Base-by-base conservation (phyloP, 208 protist species). In the Leishmania braziliensis region DNA sequence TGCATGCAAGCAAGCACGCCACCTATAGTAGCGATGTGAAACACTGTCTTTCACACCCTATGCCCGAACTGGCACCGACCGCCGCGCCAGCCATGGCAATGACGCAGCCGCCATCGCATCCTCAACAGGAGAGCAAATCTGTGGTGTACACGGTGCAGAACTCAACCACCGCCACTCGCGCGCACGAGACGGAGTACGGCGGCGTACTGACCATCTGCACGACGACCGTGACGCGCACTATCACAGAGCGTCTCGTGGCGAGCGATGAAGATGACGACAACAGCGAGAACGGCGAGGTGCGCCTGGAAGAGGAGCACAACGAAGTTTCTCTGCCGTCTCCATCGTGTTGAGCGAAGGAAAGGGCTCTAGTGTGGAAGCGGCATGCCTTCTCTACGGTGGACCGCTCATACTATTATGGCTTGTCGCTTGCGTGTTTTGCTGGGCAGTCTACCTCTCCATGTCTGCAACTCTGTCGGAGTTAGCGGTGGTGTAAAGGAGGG, bases 151-250 rank as follows among this genome's bases (percentile, higher is more conserved):
- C 88, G 1, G 78, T 82, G 29, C 91, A 92, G 70, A 77, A 90
- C 48, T 92, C 88, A 46, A 69, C 77, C 29, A 92, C 87, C 18
- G 86, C 93, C 62, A 89, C 84, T 14, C 60, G 85, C 16, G 29
- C 86, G 20, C 86, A 89, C 78, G 75, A 92, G 62, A 94, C 90
- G n/a, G 84, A 85, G 51, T 89, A 89, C 68, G 93, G 90, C 46
- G 88, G 82, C 20, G 84, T 95, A 10, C 69, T 95, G 43, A 96
- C 91, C 14, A 89, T 95, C 58, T 72, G 86, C 68, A 94, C 90
- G 23, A 92, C 88, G 23, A 95, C 93, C 3, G 86, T 92, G 18
- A 92, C 88, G 26, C 88, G 88, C 70, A 92, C 88, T 65, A 90
- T 95, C 66, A 95, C 93, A 75, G 91, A 94, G 82, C 90, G 82